Evolutionary conservation across 441 rosid genomes (phyloP).

Genomic region (Brassica hybrid): DNA sequence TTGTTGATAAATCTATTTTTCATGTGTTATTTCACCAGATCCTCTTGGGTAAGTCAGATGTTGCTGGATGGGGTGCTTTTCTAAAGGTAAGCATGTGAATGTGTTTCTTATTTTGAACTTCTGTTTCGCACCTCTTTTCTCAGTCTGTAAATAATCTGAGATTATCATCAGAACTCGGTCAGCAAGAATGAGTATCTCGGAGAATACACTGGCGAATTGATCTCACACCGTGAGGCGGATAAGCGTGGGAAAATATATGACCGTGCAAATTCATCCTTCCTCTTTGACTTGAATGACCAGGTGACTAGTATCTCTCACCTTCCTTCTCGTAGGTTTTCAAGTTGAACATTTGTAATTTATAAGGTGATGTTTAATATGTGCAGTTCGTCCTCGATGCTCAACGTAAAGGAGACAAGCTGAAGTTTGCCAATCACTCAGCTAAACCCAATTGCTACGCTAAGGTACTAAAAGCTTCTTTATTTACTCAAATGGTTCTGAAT

Average conservation of each 20-base stretch:
- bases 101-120: neutral
- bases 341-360: neutral
- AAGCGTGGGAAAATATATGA: conserved; percentile 95
- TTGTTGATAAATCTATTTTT: conserved; percentile 23
- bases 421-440: conserved; percentile 91
- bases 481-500: neutral
- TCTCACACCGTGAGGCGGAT: conserved; percentile 90
- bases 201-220: conserved; percentile 94
- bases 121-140: neutral
- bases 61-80: conserved; percentile 98
- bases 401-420: conserved; percentile 94
- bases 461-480: conserved; percentile 46
- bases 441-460: conserved; percentile 94
- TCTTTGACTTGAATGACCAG: conserved; percentile 95
- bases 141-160: conserved; percentile 4
- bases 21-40: conserved; percentile 54
- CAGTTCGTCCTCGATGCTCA: conserved; percentile 51
- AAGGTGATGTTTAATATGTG: neutral
- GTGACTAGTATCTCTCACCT: conserved; percentile 43
- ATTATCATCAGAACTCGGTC: conserved; percentile 60
- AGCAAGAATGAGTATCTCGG: conserved; percentile 77
- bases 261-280: conserved; percentile 91
- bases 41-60: conserved; percentile 82
- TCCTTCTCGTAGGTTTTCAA: neutral
- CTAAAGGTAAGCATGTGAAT: conserved; percentile 64